Evolutionary conservation across 306 rosid species (phyloP).

Genomic region (Castanea crenata): DNA sequence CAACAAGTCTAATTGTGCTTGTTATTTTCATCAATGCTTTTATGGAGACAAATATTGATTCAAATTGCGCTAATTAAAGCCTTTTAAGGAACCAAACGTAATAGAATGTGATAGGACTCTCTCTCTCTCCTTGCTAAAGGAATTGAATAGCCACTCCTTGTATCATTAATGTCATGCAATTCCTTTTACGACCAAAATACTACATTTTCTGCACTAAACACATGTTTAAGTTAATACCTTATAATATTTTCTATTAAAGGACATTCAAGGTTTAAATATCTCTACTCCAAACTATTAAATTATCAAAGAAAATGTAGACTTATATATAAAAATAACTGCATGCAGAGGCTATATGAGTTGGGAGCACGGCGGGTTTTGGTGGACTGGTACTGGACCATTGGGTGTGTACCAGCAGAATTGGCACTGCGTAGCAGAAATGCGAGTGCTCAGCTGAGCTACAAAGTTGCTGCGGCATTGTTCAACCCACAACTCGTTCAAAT

Average conservation of each 20-base stretch:
- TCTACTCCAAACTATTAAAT: too few species aligned
- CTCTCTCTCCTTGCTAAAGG: too few species aligned
- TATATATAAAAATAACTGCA: neutral
- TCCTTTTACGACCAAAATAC: too few species aligned
- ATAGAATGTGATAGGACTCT: too few species aligned
- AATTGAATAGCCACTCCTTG: too few species aligned
- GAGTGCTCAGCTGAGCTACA: conserved; percentile 55
- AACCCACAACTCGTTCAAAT: conserved; percentile 67
- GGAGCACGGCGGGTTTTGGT: conserved; percentile 78
- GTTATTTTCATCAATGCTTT: neutral
- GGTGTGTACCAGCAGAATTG: conserved; percentile 94
- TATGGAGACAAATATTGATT: neutral
- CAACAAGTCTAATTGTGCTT: neutral
- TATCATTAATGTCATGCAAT: too few species aligned
- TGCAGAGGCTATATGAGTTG: conserved; percentile 65
- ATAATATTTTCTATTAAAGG: too few species aligned
- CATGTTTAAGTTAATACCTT: too few species aligned
- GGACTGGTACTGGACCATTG: conserved; percentile 82
- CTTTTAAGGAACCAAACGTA: too few species aligned
- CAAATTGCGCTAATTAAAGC: too few species aligned
- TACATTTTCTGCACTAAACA: too few species aligned
- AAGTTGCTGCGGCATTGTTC: conserved; percentile 48
- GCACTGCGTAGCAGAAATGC: conserved; percentile 45
- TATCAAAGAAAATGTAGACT: neutral
- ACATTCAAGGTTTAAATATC: too few species aligned